Evolutionary conservation across 129 eudicot species (phyloP), one percentile per base, ranked within the genome.

Genomic region (Cynara cardunculus): DNA sequence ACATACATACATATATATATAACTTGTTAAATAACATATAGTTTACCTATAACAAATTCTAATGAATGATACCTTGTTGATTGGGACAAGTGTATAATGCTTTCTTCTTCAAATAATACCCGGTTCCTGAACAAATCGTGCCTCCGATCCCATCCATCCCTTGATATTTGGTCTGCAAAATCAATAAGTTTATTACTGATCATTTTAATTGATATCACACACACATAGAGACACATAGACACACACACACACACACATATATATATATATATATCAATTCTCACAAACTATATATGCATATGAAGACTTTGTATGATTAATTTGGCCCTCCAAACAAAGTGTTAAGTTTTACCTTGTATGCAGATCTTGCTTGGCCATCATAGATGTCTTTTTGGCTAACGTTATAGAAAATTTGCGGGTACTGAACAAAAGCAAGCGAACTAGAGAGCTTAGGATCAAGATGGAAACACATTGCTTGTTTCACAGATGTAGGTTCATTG

Each of bases 381-480:
- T 94, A 94, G 22, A 94, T 90, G 71, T 92, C 96, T 65, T 83
- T 90, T 81, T 87, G 75, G 75, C 91, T 92, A 49, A 87, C 81
- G 53, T 92, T 94, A 69, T 89, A 82, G 85, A 94, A 94, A 22
- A 76, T 89, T 62, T 94, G 99, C 25, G 99, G 99, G 87, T 78
- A 92, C 49, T 90, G 96, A 25, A 87, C 96, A 25, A 73, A 94
- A 2, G 91, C 82, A 5, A 94, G 90, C 12, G 90, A 87, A 10
- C 28, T 10, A 22, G 97, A 85, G 10, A 92, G 73, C 61, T 86
- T 83, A 14, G 88, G 86, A 56, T 94, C 99, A 71, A 94, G 94
- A 68, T 92, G 96, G 76, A 94, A 92, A 81, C 99, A 94, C 99
- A 94, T 92, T 73, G 99, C 94, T 88, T 92, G 99, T 76, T 87